Evolutionary conservation across 2,329 filamentous ascomycete species (phyloP).

Genomic region (Coniochaeta prunicola): DNA sequence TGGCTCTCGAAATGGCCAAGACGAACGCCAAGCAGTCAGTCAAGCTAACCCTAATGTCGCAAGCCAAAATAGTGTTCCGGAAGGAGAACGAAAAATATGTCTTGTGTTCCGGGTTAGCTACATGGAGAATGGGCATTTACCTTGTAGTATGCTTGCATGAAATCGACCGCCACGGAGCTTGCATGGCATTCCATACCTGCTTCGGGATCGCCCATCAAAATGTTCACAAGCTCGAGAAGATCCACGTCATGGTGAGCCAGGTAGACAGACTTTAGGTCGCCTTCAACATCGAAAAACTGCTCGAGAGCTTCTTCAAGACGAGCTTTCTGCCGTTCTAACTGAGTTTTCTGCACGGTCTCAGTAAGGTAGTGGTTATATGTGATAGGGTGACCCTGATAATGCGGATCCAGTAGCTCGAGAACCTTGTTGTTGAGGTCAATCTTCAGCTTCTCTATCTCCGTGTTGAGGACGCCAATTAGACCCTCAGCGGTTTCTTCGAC

Average conservation of each 20-base stretch:
- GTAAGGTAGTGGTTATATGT: slow-evolving; percentile 31
- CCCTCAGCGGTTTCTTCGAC: slow-evolving; percentile 13
- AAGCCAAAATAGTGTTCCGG: too few species aligned
- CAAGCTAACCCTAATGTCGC: too few species aligned
- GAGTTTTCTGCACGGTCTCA: slow-evolving; percentile 23
- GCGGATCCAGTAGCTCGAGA: slow-evolving; percentile 17
- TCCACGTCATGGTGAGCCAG: background rate
- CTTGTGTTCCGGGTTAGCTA: too few species aligned
- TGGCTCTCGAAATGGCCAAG: too few species aligned
- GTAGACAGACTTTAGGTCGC: too few species aligned
- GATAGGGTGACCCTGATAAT: slow-evolving; percentile 25
- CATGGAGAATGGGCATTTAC: too few species aligned
- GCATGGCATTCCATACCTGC: slow-evolving; percentile 27
- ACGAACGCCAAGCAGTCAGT: too few species aligned
- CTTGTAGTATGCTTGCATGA: slow-evolving; percentile 38
- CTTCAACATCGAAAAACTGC: background rate
- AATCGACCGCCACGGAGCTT: slow-evolving; percentile 28
- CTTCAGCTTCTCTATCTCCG: slow-evolving; percentile 14
- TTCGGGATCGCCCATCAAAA: slow-evolving; percentile 11
- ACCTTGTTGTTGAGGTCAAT: slow-evolving; percentile 14
- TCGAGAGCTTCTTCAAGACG: background rate
- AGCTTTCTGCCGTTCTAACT: slow-evolving; percentile 3
- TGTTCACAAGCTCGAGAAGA: background rate
- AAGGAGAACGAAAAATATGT: too few species aligned
- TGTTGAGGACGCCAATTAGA: slow-evolving; percentile 13